Percentiles rank a stretch among this genome's conserved stretches.
Conservation (phyloP, 257 asterid genomes). For the Cynanchum wilfordii region DNA sequence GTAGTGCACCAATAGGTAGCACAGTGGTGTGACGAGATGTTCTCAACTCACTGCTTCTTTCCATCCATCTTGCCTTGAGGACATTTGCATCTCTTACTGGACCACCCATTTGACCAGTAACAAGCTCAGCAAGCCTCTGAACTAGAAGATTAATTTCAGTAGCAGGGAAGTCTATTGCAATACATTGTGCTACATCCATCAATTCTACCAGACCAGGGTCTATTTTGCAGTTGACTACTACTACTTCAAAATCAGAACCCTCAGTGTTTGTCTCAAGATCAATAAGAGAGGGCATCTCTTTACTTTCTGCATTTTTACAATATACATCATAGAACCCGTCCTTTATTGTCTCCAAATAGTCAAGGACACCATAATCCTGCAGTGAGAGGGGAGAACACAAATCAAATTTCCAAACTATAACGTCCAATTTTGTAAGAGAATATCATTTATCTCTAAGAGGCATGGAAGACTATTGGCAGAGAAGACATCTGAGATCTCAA, state of each 20-base stretch:
- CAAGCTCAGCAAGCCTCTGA: conserved; percentile 93
- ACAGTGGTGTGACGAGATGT: conserved; percentile 86
- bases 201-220: conserved; percentile 92
- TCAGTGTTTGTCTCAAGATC: conserved; percentile 72
- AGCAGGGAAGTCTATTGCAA: conserved; percentile 62
- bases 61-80: conserved; percentile 76
- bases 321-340: conserved; percentile 96
- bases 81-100: conserved; percentile 84
- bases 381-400: conserved; percentile 1
- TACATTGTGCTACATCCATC: conserved; percentile 81
- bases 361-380: conserved; percentile 83
- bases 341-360: conserved; percentile 81
- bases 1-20: conserved; percentile 85
- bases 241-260: conserved; percentile 72
- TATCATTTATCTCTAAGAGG: not conserved
- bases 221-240: conserved; percentile 64
- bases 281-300: conserved; percentile 92
- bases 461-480: not conserved
- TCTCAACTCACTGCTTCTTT: conserved; percentile 74
- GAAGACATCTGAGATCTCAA: not conserved
- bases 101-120: conserved; percentile 85
- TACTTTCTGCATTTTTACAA: conserved; percentile 52
- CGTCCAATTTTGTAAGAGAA: not conserved
- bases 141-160: conserved; percentile 55
- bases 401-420: not conserved